Percentiles rank a stretch among this genome's conserved stretches.
Evolutionary conservation across 257 asterid genomes (phyloP).

Genomic region (Anisodus acutangulus): DNA sequence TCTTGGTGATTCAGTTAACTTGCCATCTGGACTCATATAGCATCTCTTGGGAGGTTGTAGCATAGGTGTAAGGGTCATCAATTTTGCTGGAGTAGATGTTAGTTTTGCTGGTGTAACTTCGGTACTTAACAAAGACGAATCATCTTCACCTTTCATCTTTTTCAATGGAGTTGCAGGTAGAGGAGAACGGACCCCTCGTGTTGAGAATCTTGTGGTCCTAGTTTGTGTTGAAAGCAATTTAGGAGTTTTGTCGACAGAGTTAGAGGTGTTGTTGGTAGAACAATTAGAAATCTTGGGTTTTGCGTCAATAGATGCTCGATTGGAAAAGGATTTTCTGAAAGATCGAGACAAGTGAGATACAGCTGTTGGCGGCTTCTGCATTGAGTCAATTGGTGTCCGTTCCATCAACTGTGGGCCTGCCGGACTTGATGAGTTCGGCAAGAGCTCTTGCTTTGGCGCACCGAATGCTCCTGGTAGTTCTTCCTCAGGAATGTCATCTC

Average conservation of each 20-base stretch:
- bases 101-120: slow-evolving; percentile 55
- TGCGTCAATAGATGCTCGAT: slow-evolving; percentile 29
- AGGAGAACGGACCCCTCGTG: slow-evolving; percentile 14
- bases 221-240: neutral
- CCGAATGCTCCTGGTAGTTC: slow-evolving; percentile 66
- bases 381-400: neutral
- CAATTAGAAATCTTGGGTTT: slow-evolving; percentile 7
- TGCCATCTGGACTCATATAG: slow-evolving; percentile 70
- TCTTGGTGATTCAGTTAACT: slow-evolving; percentile 46
- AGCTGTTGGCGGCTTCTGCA: slow-evolving; percentile 27
- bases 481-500: slow-evolving; percentile 80
- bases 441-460: slow-evolving; percentile 38
- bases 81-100: slow-evolving; percentile 60
- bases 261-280: slow-evolving; percentile 12
- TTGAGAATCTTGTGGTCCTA: slow-evolving; percentile 4
- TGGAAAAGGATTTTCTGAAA: slow-evolving; percentile 56
- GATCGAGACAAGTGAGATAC: slow-evolving; percentile 64
- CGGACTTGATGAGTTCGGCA: slow-evolving; percentile 27
- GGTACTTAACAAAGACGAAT: slow-evolving; percentile 28
- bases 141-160: slow-evolving; percentile 4
- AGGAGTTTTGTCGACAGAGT: slow-evolving; percentile 27
- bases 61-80: slow-evolving; percentile 69
- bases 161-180: slow-evolving; percentile 64
- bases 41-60: slow-evolving; percentile 67
- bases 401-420: slow-evolving; percentile 5